Percentiles rank a stretch among this genome's conserved stretches.
phyloP scores from a whole-genome alignment of 1,284 basidiomycete genomes.

The Grifola frondosa region DNA sequence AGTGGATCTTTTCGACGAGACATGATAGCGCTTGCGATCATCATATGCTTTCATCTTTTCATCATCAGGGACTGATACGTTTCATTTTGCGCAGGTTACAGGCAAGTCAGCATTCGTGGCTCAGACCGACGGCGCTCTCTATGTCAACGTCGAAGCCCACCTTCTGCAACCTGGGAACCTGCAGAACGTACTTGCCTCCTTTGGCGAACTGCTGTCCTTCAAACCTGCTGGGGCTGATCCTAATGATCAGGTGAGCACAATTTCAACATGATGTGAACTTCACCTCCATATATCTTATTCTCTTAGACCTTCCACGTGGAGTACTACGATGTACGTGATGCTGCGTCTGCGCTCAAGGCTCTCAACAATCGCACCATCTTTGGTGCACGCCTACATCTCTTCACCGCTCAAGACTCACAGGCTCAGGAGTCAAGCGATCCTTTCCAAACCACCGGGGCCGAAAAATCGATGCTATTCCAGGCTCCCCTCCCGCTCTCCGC shows the following conservation, averaged over 20 bases:
- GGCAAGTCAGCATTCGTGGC: slow-evolving; percentile 40
- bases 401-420: slow-evolving; percentile 19
- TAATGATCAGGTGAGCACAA: slow-evolving; percentile 18
- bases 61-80: neutral
- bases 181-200: slow-evolving; percentile 21
- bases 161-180: slow-evolving; percentile 17
- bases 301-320: slow-evolving; percentile 53
- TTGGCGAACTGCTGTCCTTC: slow-evolving; percentile 26
- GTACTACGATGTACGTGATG: slow-evolving; percentile 61
- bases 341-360: slow-evolving; percentile 43
- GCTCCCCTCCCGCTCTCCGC: too few relatives aligned
- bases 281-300: neutral
- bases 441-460: too few relatives aligned
- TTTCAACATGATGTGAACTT: neutral
- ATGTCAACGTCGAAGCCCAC: slow-evolving; percentile 35
- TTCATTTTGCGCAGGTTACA: slow-evolving; percentile 34
- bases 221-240: slow-evolving; percentile 13
- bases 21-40: too few relatives aligned
- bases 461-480: too few relatives aligned
- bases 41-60: neutral
- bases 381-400: slow-evolving; percentile 30
- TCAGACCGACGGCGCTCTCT: slow-evolving; percentile 42
- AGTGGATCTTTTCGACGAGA: neutral
- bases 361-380: slow-evolving; percentile 34
- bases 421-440: too few relatives aligned